A percentile compares a stretch with the other conserved stretches of the same genome.
phyloP scores from a whole-genome alignment of 2,329 filamentous ascomycete genomes.

The Lasiodiplodia hormozganensis region DNA sequence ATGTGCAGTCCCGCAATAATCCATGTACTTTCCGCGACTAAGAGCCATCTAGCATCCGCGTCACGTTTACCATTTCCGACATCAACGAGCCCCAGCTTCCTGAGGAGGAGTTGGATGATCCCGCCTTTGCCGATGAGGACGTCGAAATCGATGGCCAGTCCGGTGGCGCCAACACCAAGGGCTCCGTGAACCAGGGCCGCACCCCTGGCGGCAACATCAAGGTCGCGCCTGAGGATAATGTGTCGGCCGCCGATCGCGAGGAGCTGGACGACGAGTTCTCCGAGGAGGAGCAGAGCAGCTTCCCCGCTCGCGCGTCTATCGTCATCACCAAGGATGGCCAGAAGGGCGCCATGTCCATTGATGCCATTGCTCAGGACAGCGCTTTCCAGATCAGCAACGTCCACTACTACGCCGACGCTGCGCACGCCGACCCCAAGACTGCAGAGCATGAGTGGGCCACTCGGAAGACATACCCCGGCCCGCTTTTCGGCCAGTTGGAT shows the following conservation, averaged over 20 bases:
- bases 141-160: slow-evolving; percentile 56
- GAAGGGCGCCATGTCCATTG: slow-evolving; percentile 84
- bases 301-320: slow-evolving; percentile 84
- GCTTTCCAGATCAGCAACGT: slow-evolving; percentile 88
- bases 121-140: slow-evolving; percentile 63
- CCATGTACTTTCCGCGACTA: background rate
- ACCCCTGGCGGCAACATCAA: slow-evolving; percentile 60
- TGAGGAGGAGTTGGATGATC: slow-evolving; percentile 64
- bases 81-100: slow-evolving; percentile 61
- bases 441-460: slow-evolving; percentile 80
- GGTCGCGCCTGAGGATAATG: slow-evolving; percentile 62
- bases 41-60: slow-evolving; percentile 66
- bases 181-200: slow-evolving; percentile 61
- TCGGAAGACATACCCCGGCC: slow-evolving; percentile 83
- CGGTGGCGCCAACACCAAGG: slow-evolving; percentile 64
- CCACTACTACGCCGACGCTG: slow-evolving; percentile 81
- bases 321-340: slow-evolving; percentile 81
- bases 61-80: slow-evolving; percentile 86
- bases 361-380: slow-evolving; percentile 85
- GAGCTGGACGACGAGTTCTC: slow-evolving; percentile 63
- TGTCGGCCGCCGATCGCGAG: slow-evolving; percentile 64
- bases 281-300: slow-evolving; percentile 62
- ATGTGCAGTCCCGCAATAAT: slow-evolving; percentile 50
- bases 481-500: slow-evolving; percentile 91
- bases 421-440: slow-evolving; percentile 76